A percentile compares a stretch with the other conserved stretches of the same genome.
Evolutionary conservation across 148 eudicot genomes (phyloP).

Genomic region (Amaranthus hypochondriacus): DNA sequence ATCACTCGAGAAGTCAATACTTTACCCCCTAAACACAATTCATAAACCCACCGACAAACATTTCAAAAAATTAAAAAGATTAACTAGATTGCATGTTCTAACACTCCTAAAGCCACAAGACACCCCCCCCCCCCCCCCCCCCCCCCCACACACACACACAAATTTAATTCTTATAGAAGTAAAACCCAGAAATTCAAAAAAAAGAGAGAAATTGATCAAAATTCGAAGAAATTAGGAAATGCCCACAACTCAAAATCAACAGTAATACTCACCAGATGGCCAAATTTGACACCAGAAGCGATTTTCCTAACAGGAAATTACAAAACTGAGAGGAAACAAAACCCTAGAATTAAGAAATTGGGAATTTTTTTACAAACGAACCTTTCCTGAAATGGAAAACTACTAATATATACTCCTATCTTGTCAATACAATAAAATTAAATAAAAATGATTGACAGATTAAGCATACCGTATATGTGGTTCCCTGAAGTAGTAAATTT

Average conservation of each 20-base stretch:
- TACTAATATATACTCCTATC: slow-evolving; percentile 7
- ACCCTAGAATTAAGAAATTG: slow-evolving; percentile 8
- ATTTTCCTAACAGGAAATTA: background rate
- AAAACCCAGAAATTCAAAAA: background rate
- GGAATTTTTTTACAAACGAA: slow-evolving; percentile 2
- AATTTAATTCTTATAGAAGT: background rate
- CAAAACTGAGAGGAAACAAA: background rate
- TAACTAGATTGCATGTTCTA: background rate
- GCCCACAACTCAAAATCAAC: slow-evolving; percentile 12
- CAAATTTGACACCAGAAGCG: background rate
- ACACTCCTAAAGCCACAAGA: background rate
- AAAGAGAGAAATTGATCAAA: background rate
- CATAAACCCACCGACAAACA: slow-evolving; percentile 3
- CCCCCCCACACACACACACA: background rate
- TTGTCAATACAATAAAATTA: background rate
- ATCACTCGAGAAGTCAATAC: background rate
- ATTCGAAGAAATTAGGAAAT: background rate
- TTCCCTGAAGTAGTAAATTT: slow-evolving; percentile 11
- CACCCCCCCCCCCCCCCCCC: no score
- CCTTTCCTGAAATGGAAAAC: slow-evolving; percentile 25
- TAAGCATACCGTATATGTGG: slow-evolving; percentile 11
- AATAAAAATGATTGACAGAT: background rate
- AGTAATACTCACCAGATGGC: slow-evolving; percentile 7
- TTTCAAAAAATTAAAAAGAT: background rate
- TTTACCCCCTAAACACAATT: slow-evolving; percentile 5